Base-by-base conservation (phyloP, 2,329 filamentous ascomycete species). In the Corinectria fuckeliana region DNA sequence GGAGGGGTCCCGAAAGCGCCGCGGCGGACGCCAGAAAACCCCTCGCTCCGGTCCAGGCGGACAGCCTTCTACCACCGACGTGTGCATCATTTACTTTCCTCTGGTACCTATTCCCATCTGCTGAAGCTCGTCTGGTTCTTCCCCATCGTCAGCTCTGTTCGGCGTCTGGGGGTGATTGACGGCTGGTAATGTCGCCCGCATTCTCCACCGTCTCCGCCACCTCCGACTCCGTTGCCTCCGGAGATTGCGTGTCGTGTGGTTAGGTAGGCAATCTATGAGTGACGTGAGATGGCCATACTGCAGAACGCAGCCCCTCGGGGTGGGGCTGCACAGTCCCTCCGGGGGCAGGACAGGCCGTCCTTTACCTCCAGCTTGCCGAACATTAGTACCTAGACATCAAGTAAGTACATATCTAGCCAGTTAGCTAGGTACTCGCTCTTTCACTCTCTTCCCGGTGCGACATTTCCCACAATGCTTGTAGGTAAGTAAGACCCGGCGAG, bases 201-300 rank as follows among this genome's bases (percentile, higher is more conserved):
- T 34, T 45, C 36, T 23, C 38, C 21, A n/a, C 30, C 50, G 16
- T 23, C 55, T 47, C 48, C 54, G 48, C 47, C 47, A 47, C 56
- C 56, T 26, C 49, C 47, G 34, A 26, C 50, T 48, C 55, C 49
- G 48, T 52, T 10, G 11, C 25, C 41, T 51, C 49, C 55, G 55
- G 55, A 52, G 53, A 38, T 41, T 41, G 48, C 28, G 28, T 51
- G 42, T 44, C 50, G 42, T 18, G 41, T 34, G 38, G n/a, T 47
- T 47, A 30, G 20, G 36, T n/a, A 56, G 39, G 39, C 55, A 48
- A 38, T 28, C 50, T 32, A 23, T 16, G 25, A 45, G 39, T 57
- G 54, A 25, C 42, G 54, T 56, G 45, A 47, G 47, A 56, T 42
- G 49, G 14, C 48, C 39, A 50, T 39, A 51, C 28, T 28, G 42